phyloP scores from a whole-genome alignment of 371 early-diverging fungal species.

The Mortierella sp. region DNA sequence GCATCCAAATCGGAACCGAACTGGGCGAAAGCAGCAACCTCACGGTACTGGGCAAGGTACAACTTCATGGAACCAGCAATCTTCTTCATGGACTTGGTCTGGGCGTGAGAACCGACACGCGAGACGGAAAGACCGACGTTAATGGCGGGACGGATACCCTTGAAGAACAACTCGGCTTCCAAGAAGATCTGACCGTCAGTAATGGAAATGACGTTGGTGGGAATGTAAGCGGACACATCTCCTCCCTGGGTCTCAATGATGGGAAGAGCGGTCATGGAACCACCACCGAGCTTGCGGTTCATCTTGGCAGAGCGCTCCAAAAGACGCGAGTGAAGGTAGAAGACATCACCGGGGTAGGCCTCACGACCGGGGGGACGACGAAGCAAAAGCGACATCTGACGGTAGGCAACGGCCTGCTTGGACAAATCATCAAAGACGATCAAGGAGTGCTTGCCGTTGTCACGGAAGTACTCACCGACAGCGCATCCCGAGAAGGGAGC shows the following conservation, averaged over 20 bases:
- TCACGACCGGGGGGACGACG: slow-evolving; percentile 98
- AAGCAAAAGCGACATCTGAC: slow-evolving; percentile 96
- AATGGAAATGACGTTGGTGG: slow-evolving; percentile 98
- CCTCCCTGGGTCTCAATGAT: slow-evolving; percentile 98
- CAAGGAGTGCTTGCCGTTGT: slow-evolving; percentile 95
- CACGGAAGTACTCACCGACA: slow-evolving; percentile 97
- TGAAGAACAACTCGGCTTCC: slow-evolving; percentile 98
- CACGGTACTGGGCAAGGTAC: slow-evolving; percentile 98
- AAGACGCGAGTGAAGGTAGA: slow-evolving; percentile 97
- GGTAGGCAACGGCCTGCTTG: slow-evolving; percentile 98
- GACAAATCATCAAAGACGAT: slow-evolving; percentile 98
- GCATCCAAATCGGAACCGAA: slow-evolving; percentile 98
- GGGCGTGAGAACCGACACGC: slow-evolving; percentile 98
- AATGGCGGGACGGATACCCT: slow-evolving; percentile 97
- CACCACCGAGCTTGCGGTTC: slow-evolving; percentile 91
- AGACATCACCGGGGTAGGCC: slow-evolving; percentile 98
- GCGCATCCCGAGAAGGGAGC: slow-evolving; percentile 97
- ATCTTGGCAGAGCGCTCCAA: slow-evolving; percentile 98
- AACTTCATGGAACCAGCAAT: slow-evolving; percentile 98
- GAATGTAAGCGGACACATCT: slow-evolving; percentile 98
- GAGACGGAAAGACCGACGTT: slow-evolving; percentile 98
- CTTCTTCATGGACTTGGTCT: slow-evolving; percentile 98
- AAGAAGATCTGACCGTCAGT: slow-evolving; percentile 98
- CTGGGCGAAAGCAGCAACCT: slow-evolving; percentile 98
- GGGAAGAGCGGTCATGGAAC: slow-evolving; percentile 96